A percentile compares a stretch with the other conserved stretches of the same genome.
phyloP scores from a whole-genome alignment of 371 early-diverging fungal species.

The Mucor lusitanicus region DNA sequence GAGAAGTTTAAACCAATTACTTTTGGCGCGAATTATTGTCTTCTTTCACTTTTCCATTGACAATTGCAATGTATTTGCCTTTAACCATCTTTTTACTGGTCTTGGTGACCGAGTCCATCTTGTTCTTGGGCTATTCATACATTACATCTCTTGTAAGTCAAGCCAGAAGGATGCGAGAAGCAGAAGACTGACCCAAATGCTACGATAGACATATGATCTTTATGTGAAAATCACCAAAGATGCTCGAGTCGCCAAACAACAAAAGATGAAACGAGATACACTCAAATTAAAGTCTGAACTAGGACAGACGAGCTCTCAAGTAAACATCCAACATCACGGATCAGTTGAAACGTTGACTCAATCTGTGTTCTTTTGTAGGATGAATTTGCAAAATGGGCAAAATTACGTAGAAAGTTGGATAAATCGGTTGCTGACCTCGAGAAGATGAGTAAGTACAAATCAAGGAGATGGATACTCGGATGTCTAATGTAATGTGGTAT shows the following conservation, averaged over 20 bases:
- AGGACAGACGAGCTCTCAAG: conserved; percentile 68
- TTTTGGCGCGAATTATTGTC: not conserved
- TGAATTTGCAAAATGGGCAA: conserved; percentile 96
- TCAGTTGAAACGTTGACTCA: not conserved
- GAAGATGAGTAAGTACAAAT: conserved; percentile 51
- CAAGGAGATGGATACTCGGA: not conserved
- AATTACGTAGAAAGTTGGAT: conserved; percentile 84
- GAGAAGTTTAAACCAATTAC: too few relatives aligned
- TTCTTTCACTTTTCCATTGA: not conserved
- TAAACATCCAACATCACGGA: conserved; percentile 1
- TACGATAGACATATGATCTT: conserved; percentile 49
- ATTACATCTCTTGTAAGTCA: conserved; percentile 50
- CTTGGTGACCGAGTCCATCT: conserved; percentile 57
- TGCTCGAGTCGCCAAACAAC: conserved; percentile 47
- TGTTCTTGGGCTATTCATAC: conserved; percentile 58
- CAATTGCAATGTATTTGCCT: conserved; percentile 48
- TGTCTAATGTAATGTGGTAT: not conserved
- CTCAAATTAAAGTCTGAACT: conserved; percentile 62
- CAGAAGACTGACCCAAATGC: not conserved
- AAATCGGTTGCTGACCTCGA: conserved; percentile 65
- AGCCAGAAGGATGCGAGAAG: not conserved
- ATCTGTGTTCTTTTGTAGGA: conserved; percentile 52
- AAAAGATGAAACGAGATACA: conserved; percentile 61
- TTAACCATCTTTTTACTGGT: conserved; percentile 56
- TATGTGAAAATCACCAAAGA: conserved; percentile 50